Base-by-base conservation (phyloP, 2,329 filamentous ascomycete genomes). In the Calonectria pauciramosa region DNA sequence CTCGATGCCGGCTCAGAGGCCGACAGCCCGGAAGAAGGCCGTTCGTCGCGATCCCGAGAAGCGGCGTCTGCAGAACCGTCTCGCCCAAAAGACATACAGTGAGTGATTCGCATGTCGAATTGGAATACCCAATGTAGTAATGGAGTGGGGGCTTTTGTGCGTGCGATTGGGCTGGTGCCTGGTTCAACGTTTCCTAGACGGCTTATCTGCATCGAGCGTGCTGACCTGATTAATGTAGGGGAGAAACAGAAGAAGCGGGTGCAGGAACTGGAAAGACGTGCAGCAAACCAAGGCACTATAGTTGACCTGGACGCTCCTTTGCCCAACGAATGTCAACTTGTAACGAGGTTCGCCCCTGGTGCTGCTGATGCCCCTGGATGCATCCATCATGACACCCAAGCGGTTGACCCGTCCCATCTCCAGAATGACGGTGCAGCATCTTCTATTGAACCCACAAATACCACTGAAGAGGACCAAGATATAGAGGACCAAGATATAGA, bases 1-100 rank as follows among this genome's bases (percentile, higher is more conserved):
- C 18, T 8, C 47, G 14, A 8, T n/a, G 20, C 38, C 66, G 23
- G 28, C 70, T 34, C 71, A 51, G 41, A 73, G 68, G 38, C 49
- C 64, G 30, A 26, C 65, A 44, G 34, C 34, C 9, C 65, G 47
- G 4, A 79, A 72, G 71, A 79, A 75, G 54, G 70, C 64, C 10
- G 71, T 73, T 9, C 77, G 79, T 20, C 79, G 79, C 16, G 78
- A 81, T 56, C 80, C 79, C 3, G 81, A 78, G 51, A 82, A 80
- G 44, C 73, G 81, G 63, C 76, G 80, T 2, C 36, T 78, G 65
- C 81, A 82, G 66, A 82, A 82, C 34, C 81, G 80, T 20, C 68
- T 77, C 63, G 80, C 81, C 5, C 81, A 96, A 85, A 92, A 96
- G 78, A 85, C 87, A 8, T 85, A 83, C 70, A 85, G 88, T 88